Percentiles rank a stretch among this genome's conserved stretches.
Conservation (phyloP, 176 grass and related monocot genomes). For the Oryza rufipogon region DNA sequence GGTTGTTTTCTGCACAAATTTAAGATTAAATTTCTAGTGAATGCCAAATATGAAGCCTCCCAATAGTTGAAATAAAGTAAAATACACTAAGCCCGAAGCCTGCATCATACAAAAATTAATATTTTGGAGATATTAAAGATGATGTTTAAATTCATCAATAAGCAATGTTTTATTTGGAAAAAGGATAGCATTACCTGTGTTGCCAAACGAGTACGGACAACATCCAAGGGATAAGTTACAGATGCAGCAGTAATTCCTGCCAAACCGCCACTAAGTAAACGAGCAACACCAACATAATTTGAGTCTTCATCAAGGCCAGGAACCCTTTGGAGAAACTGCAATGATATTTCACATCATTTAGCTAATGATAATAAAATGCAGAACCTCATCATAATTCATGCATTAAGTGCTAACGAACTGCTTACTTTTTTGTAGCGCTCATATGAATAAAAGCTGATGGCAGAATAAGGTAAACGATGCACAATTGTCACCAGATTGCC, state of each 20-base stretch:
- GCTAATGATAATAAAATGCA: conserved; percentile 13
- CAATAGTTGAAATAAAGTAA: conserved; percentile 2
- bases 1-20: conserved; percentile 72
- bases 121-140: neutral
- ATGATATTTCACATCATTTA: conserved; percentile 22
- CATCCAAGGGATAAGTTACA: conserved; percentile 83
- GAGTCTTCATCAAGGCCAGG: conserved; percentile 63
- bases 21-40: conserved; percentile 17
- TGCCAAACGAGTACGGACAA: conserved; percentile 88
- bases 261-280: conserved; percentile 78
- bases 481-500: conserved; percentile 90
- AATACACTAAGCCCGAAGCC: neutral
- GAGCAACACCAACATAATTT: conserved; percentile 55
- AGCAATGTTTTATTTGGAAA: neutral
- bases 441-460: conserved; percentile 88
- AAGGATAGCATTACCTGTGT: conserved; percentile 64
- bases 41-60: neutral
- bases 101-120: neutral
- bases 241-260: conserved; percentile 92
- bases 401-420: conserved; percentile 7
- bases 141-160: neutral
- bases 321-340: conserved; percentile 70
- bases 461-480: conserved; percentile 90
- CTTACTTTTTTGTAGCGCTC: conserved; percentile 87
- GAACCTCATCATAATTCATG: neutral